A percentile compares a stretch with the other conserved stretches of the same genome.
phyloP scores from a whole-genome alignment of 345 rosid genomes.

The Eucalyptus regnans region DNA sequence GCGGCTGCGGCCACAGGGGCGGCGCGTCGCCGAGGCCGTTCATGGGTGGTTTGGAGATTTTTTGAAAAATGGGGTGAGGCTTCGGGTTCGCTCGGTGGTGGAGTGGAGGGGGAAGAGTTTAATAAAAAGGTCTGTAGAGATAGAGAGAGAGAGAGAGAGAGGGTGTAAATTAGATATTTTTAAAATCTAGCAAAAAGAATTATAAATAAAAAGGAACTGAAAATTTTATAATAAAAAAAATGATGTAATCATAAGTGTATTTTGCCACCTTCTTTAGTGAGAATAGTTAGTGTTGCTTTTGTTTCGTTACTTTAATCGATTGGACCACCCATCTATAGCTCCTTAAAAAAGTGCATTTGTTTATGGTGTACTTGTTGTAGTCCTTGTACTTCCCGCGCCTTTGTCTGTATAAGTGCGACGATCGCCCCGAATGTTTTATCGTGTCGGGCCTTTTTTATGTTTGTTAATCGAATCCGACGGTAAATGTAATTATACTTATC shows the following conservation, averaged over 20 bases:
- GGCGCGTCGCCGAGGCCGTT: conserved; percentile 26
- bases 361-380: neutral
- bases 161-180: neutral
- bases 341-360: neutral
- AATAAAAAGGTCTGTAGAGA: neutral
- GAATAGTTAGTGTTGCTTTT: neutral
- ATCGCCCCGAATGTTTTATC: neutral
- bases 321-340: neutral
- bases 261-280: neutral
- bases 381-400: neutral
- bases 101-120: neutral
- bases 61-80: neutral
- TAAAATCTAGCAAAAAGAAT: neutral
- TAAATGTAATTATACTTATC: neutral
- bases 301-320: neutral
- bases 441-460: neutral
- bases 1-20: conserved; percentile 32
- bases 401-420: neutral
- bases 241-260: neutral
- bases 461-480: accelerated
- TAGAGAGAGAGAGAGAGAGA: neutral
- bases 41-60: neutral
- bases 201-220: neutral
- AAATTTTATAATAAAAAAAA: neutral
- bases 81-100: neutral